Percentiles rank a stretch among this genome's conserved stretches.
Evolutionary conservation across 345 rosid genomes (phyloP).

Genomic region (Salix viminalis): DNA sequence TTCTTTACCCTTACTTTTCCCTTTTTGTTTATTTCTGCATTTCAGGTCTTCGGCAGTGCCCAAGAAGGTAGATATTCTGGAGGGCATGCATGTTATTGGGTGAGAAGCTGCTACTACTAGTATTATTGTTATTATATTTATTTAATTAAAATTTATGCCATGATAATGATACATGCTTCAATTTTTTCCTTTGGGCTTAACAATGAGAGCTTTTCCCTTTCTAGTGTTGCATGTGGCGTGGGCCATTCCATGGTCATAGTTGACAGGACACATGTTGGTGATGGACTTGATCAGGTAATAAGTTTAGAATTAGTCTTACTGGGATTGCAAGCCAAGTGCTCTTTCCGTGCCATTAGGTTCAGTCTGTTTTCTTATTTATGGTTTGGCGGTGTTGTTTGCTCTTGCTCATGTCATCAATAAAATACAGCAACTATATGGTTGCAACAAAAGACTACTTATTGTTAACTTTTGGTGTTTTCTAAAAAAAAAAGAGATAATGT

Average conservation of each 20-base stretch:
- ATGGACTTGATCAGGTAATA: slow-evolving; percentile 81
- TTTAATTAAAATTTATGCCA: too few relatives aligned
- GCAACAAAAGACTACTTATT: neutral
- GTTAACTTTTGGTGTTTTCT: neutral
- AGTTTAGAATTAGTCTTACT: neutral
- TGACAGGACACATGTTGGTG: slow-evolving; percentile 59
- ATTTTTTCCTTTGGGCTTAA: neutral
- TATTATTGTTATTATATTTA: neutral
- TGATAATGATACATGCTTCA: neutral
- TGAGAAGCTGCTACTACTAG: slow-evolving; percentile 17
- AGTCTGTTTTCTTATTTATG: neutral
- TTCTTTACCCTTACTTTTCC: slow-evolving; percentile 24
- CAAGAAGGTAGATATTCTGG: slow-evolving; percentile 85
- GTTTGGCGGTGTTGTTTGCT: neutral
- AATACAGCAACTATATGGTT: neutral
- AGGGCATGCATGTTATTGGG: slow-evolving; percentile 90
- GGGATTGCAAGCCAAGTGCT: neutral
- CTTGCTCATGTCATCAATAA: neutral
- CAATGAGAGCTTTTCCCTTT: slow-evolving; percentile 12
- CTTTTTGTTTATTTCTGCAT: slow-evolving; percentile 4
- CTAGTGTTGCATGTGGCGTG: slow-evolving; percentile 86
- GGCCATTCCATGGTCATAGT: slow-evolving; percentile 85
- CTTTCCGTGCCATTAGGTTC: neutral
- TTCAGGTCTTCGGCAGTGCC: slow-evolving; percentile 91
- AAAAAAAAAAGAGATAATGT: neutral